These are phyloP conservation scores for Brasilioporus rufonigricans DNA, from an alignment of 768 basidiomycete genomes.

Conservation along the genomic window DNA sequence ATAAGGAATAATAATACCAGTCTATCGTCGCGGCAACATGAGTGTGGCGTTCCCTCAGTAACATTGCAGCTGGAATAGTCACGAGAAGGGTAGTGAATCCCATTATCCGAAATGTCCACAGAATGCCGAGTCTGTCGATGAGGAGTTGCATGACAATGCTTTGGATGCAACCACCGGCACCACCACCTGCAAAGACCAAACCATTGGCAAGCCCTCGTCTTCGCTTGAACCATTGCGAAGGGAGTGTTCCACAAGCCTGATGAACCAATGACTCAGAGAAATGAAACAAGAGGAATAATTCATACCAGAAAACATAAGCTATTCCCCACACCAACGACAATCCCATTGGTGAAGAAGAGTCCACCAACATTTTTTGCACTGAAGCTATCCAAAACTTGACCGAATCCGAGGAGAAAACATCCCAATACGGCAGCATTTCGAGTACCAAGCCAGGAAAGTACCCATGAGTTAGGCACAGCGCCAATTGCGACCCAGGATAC, in stretches of 20 bases:
- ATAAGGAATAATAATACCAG: slow-evolving; percentile 13
- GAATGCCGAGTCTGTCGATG: slow-evolving; percentile 25
- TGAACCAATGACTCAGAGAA: background rate
- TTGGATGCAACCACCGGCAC: slow-evolving; percentile 32
- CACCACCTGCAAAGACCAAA: slow-evolving; percentile 33
- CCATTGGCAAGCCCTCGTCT: slow-evolving; percentile 34
- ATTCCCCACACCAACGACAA: slow-evolving; percentile 29
- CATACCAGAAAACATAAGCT: slow-evolving; percentile 26
- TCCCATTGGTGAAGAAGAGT: slow-evolving; percentile 30
- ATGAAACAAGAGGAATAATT: background rate
- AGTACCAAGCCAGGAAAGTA: slow-evolving; percentile 32
- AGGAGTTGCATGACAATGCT: slow-evolving; percentile 29
- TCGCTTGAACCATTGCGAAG: slow-evolving; percentile 35
- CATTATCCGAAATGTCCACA: slow-evolving; percentile 34
- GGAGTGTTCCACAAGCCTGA: slow-evolving; percentile 32
- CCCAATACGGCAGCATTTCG: slow-evolving; percentile 28
- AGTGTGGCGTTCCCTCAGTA: slow-evolving; percentile 25
- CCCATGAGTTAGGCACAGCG: slow-evolving; percentile 27
- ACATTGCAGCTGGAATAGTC: slow-evolving; percentile 28
- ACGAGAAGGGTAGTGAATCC: slow-evolving; percentile 26
- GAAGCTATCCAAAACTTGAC: slow-evolving; percentile 28
- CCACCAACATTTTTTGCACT: slow-evolving; percentile 20
- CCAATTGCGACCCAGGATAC: slow-evolving; percentile 30
- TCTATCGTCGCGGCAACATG: slow-evolving; percentile 20
- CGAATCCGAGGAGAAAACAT: slow-evolving; percentile 28